Conservation (phyloP, 768 basidiomycete genomes). For the Mycena albidolilacea region DNA sequence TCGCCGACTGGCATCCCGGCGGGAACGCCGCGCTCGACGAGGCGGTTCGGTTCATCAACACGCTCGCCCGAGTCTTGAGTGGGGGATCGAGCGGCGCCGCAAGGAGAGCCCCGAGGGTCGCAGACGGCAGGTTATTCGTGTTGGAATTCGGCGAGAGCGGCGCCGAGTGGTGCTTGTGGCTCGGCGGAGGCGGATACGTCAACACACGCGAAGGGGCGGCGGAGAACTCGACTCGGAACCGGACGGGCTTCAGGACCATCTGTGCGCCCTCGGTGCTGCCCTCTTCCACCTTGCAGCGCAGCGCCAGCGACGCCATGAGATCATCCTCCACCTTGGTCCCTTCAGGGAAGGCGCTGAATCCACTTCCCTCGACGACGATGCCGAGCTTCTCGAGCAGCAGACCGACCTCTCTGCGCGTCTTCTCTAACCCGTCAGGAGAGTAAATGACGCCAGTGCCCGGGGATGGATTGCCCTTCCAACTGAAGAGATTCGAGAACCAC, state of each 20-base stretch:
- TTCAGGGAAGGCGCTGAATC: slow-evolving; percentile 46
- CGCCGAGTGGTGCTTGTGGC: slow-evolving; percentile 45
- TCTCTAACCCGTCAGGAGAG: slow-evolving; percentile 67
- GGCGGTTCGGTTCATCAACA: slow-evolving; percentile 42
- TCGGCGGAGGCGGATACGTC: slow-evolving; percentile 25
- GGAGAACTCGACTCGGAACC: slow-evolving; percentile 88
- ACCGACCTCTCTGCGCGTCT: slow-evolving; percentile 76
- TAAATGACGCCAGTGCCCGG: slow-evolving; percentile 58
- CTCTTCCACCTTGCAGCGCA: slow-evolving; percentile 71
- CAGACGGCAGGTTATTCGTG: slow-evolving; percentile 19
- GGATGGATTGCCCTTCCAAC: slow-evolving; percentile 76
- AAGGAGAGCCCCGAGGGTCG: slow-evolving; percentile 38
- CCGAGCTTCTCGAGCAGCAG: slow-evolving; percentile 78
- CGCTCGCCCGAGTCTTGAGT: slow-evolving; percentile 45
- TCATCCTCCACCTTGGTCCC: slow-evolving; percentile 41
- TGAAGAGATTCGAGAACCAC: slow-evolving; percentile 97
- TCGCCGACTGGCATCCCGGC: slow-evolving; percentile 66
- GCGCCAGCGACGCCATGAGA: slow-evolving; percentile 41
- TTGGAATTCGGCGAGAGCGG: slow-evolving; percentile 43
- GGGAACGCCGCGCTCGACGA: slow-evolving; percentile 49
- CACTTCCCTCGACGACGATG: slow-evolving; percentile 61
- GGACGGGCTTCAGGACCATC: slow-evolving; percentile 77
- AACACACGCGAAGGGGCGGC: slow-evolving; percentile 27
- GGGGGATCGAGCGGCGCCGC: slow-evolving; percentile 44
- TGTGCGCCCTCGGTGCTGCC: slow-evolving; percentile 54